Evolutionary conservation across 2,329 filamentous ascomycete species (phyloP).

Genomic region (Paraconiothyrium sp.): DNA sequence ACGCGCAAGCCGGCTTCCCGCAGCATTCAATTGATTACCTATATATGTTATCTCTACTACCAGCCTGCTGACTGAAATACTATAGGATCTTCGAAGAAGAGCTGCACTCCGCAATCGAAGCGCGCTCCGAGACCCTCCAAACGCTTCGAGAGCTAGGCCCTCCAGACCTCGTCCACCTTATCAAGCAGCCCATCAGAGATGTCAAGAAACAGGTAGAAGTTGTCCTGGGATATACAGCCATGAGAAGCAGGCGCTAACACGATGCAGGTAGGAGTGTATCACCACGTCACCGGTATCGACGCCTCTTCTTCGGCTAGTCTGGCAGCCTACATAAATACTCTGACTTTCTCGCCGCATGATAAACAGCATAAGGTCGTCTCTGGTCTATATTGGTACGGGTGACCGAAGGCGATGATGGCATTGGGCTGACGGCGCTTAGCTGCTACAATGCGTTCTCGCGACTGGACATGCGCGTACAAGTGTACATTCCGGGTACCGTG

Average conservation of each 20-base stretch:
- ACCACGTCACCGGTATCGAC: constrained; percentile 97
- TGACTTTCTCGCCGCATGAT: constrained; percentile 88
- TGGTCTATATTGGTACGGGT: constrained; percentile 85
- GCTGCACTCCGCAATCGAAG: constrained; percentile 88
- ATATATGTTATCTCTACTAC: background rate
- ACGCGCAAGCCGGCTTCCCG: background rate
- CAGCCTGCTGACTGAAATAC: constrained; percentile 17
- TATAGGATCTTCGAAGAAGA: constrained; percentile 91
- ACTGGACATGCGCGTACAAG: constrained; percentile 97
- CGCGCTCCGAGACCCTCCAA: constrained; percentile 87
- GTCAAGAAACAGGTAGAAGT: constrained; percentile 64
- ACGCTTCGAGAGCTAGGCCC: constrained; percentile 91
- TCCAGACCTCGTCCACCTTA: constrained; percentile 92
- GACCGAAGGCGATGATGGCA: background rate
- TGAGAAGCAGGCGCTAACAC: constrained; percentile 15
- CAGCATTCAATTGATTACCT: constrained; percentile 1
- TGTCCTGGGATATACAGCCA: constrained; percentile 4
- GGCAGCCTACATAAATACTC: constrained; percentile 96
- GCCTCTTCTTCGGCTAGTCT: constrained; percentile 97
- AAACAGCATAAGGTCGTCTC: constrained; percentile 90
- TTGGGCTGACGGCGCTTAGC: constrained; percentile 54
- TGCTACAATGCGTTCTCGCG: constrained; percentile 99
- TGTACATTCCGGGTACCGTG: constrained; percentile 94
- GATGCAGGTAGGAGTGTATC: constrained; percentile 84
- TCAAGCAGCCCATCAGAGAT: constrained; percentile 76